These are phyloP conservation scores for Fusarium sororula DNA, from an alignment of 2,329 filamentous ascomycete genomes.

Conservation along the genomic window DNA sequence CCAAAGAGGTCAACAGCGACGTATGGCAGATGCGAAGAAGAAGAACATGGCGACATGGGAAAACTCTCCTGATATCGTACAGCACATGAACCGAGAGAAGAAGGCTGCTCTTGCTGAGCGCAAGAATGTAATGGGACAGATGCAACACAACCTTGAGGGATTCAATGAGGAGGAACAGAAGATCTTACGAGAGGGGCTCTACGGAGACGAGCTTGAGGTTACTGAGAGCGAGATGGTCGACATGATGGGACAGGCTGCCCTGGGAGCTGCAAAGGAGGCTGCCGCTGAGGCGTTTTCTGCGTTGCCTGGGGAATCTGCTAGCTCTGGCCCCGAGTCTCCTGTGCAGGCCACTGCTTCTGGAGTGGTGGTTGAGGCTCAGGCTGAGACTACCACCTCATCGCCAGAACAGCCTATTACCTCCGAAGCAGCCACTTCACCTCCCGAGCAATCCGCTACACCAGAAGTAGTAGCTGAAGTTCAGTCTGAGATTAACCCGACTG, in stretches of 20 bases:
- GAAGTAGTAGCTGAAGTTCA: not conserved
- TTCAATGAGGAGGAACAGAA: slow-evolving; percentile 52
- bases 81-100: slow-evolving; percentile 50
- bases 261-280: slow-evolving; percentile 20
- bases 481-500: not conserved
- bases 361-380: not conserved
- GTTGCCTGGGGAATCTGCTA: not conserved
- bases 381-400: not conserved
- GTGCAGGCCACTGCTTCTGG: not conserved
- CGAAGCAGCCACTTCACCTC: not conserved
- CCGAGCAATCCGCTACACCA: not conserved
- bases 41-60: slow-evolving; percentile 71
- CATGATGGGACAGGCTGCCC: slow-evolving; percentile 43
- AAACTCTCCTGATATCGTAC: slow-evolving; percentile 55
- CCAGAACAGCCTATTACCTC: not conserved
- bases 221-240: slow-evolving; percentile 51
- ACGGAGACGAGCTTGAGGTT: slow-evolving; percentile 42
- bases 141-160: slow-evolving; percentile 48
- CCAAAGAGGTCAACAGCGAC: slow-evolving; percentile 75
- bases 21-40: slow-evolving; percentile 68
- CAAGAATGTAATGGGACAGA: slow-evolving; percentile 50
- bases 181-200: slow-evolving; percentile 43
- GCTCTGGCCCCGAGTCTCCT: not conserved
- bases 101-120: slow-evolving; percentile 44
- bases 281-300: slow-evolving; percentile 1